phyloP scores from a whole-genome alignment of 805 yeast species.

The Kuraishia floccosa region DNA sequence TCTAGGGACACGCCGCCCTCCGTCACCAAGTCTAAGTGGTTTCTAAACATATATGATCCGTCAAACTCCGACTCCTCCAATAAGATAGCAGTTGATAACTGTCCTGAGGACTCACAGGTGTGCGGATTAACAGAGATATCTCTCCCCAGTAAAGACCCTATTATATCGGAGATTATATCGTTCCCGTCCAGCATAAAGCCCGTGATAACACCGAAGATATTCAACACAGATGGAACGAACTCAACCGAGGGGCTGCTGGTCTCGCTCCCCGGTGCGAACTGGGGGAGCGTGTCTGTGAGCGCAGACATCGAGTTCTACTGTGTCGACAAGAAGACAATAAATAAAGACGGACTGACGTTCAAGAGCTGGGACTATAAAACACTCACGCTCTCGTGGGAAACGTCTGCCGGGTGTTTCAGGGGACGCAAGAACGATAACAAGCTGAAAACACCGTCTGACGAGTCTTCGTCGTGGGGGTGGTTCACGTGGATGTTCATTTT shows the following conservation, averaged over 20 bases:
- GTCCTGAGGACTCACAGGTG: slow-evolving; percentile 63
- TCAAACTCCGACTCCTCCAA: slow-evolving; percentile 19
- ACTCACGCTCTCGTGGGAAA: slow-evolving; percentile 17
- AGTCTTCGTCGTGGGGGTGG: slow-evolving; percentile 61
- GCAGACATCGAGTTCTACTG: slow-evolving; percentile 40
- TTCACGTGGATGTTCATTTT: slow-evolving; percentile 75
- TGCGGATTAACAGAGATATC: slow-evolving; percentile 62
- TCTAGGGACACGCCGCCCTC: slow-evolving; percentile 72
- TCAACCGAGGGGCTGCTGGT: slow-evolving; percentile 23
- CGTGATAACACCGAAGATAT: slow-evolving; percentile 7
- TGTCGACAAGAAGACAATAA: slow-evolving; percentile 14
- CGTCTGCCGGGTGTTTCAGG: slow-evolving; percentile 27
- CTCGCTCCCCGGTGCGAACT: slow-evolving; percentile 38
- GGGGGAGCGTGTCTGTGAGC: slow-evolving; percentile 55
- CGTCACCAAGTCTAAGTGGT: slow-evolving; percentile 50
- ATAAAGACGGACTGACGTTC: slow-evolving; percentile 15
- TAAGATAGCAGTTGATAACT: slow-evolving; percentile 27
- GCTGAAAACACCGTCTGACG: slow-evolving; percentile 17
- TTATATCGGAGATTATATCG: slow-evolving; percentile 53
- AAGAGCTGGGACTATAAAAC: slow-evolving; percentile 24
- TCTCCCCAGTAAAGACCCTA: slow-evolving; percentile 34
- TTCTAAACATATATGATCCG: slow-evolving; percentile 57
- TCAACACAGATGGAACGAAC: slow-evolving; percentile 14
- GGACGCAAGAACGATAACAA: slow-evolving; percentile 11
- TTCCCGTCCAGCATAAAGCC: slow-evolving; percentile 31